Conservation (phyloP, 345 rosid genomes). For the Brassica cretica region DNA sequence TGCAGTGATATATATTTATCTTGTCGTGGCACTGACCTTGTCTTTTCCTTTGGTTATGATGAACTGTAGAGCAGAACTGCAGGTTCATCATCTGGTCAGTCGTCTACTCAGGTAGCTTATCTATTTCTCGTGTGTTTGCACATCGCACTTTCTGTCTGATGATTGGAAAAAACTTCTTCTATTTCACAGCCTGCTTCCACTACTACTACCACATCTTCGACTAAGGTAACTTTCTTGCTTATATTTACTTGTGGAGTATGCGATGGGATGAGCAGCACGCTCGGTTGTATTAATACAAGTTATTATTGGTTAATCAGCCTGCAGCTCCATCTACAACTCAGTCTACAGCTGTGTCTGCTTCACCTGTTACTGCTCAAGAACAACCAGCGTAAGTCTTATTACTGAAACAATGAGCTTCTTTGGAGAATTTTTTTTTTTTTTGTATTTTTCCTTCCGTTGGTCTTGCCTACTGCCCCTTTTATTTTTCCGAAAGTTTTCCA, state of each 20-base stretch:
- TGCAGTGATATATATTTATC: conserved; percentile 3
- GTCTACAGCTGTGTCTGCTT: conserved; percentile 45
- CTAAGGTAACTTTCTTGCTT: conserved; percentile 32
- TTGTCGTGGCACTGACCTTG: conserved; percentile 15
- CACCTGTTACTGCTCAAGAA: conserved; percentile 44
- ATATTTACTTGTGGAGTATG: conserved; percentile 9
- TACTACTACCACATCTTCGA: conserved; percentile 49
- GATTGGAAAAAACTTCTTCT: conserved; percentile 6
- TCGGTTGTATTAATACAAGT: conserved; percentile 10
- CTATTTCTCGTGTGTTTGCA: background rate
- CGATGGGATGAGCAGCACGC: background rate
- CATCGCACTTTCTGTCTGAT: background rate
- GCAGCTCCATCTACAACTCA: conserved; percentile 31
- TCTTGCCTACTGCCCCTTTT: conserved; percentile 8
- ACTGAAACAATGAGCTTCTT: background rate
- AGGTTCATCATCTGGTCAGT: conserved; percentile 53
- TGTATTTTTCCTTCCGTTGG: background rate
- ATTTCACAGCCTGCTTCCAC: conserved; percentile 56
- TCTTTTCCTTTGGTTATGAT: conserved; percentile 23
- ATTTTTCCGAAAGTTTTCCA: background rate
- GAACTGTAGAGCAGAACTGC: conserved; percentile 64
- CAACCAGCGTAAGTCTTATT: conserved; percentile 59
- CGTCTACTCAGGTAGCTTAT: conserved; percentile 59
- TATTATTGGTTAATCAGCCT: conserved; percentile 20
- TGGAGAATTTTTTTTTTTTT: background rate